Conservation (phyloP, 1,284 basidiomycete genomes). For the Trametes hirsuta region DNA sequence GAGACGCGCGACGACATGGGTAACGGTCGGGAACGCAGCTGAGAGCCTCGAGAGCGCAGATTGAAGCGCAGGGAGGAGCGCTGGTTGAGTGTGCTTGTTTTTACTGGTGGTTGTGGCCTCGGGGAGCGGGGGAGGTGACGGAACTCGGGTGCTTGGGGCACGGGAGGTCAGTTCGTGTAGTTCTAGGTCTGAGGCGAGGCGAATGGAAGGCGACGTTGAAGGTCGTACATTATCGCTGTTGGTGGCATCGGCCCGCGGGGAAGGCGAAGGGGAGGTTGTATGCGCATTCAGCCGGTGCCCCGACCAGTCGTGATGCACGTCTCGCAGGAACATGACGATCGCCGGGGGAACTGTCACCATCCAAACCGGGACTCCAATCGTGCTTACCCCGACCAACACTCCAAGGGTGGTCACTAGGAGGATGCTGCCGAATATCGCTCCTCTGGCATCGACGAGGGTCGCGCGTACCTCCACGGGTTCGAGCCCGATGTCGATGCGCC, state of each 20-base stretch:
- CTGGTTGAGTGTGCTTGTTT: neutral
- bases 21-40: conserved; percentile 73
- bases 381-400: conserved; percentile 58
- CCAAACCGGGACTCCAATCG: conserved; percentile 61
- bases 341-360: conserved; percentile 91
- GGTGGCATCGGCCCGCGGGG: neutral
- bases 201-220: neutral
- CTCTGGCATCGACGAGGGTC: conserved; percentile 42
- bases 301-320: conserved; percentile 38
- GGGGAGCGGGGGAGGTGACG: neutral
- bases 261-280: neutral
- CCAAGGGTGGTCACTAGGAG: conserved; percentile 55
- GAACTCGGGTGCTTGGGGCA: neutral
- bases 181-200: neutral
- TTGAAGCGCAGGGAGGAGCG: conserved; percentile 3
- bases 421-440: conserved; percentile 42
- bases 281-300: neutral
- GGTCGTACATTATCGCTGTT: neutral
- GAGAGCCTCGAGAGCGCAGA: conserved; percentile 20
- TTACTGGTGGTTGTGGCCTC: no score
- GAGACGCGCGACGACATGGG: conserved; percentile 69
- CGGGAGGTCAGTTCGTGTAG: conserved; percentile 14
- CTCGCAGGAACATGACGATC: conserved; percentile 40
- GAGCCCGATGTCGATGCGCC: conserved; percentile 48
- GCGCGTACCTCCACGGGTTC: conserved; percentile 28